Conservation (phyloP, 305 asterid species). For the Ilex paraguariensis region DNA sequence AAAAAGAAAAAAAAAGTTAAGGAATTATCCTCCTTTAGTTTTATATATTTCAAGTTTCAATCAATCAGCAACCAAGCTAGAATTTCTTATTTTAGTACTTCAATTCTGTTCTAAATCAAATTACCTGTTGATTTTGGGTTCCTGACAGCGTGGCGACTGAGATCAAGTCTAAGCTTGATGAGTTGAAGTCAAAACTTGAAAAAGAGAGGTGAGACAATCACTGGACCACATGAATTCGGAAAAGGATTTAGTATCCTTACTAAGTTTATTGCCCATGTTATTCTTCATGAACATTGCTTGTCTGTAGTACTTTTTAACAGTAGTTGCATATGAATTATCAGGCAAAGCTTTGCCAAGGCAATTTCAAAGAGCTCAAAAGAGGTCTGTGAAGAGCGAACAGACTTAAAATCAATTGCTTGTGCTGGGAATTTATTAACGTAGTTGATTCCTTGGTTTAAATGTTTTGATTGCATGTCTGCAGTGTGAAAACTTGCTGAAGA, state of each 20-base stretch:
- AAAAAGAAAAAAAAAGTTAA: too few relatives aligned
- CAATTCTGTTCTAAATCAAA: neutral
- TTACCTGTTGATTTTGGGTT: slow-evolving; percentile 12
- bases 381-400: slow-evolving; percentile 28
- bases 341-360: slow-evolving; percentile 79
- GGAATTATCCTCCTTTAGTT: neutral
- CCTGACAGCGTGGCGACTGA: slow-evolving; percentile 68
- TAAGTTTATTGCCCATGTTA: neutral
- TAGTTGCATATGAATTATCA: slow-evolving; percentile 24
- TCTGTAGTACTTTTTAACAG: neutral
- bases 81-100: too few relatives aligned
- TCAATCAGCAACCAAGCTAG: too few relatives aligned
- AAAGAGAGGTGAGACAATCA: slow-evolving; percentile 70
- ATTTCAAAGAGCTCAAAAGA: slow-evolving; percentile 91
- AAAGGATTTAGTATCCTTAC: neutral
- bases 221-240: neutral
- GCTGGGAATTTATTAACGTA: neutral
- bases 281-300: neutral
- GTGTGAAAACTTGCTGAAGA: slow-evolving; percentile 82
- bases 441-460: neutral
- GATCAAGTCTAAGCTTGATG: slow-evolving; percentile 66
- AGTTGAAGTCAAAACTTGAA: slow-evolving; percentile 71
- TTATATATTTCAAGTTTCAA: neutral
- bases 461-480: slow-evolving; percentile 30
- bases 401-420: neutral